Conservation (phyloP, 2,329 filamentous ascomycete genomes). For the Ceratocystis albifundus region DNA sequence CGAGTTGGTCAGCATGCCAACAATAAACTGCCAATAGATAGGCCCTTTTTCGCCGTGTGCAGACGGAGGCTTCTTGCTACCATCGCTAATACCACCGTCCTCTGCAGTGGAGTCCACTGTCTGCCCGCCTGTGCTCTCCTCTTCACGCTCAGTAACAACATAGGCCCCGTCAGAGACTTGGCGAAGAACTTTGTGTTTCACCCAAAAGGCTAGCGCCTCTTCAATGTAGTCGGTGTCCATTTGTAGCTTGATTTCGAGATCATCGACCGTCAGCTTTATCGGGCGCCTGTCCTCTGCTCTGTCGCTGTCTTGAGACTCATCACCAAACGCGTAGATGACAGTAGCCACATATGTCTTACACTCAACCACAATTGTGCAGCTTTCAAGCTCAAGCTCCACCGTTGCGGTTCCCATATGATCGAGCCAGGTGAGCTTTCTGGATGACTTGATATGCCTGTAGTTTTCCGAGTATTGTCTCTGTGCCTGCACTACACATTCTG, state of each 20-base stretch:
- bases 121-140: slow-evolving; percentile 25
- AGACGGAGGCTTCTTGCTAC: slow-evolving; percentile 33
- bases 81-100: slow-evolving; percentile 23
- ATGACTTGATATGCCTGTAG: slow-evolving; percentile 70
- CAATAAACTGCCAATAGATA: slow-evolving; percentile 84
- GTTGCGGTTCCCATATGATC: slow-evolving; percentile 68
- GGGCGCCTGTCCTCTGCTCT: slow-evolving; percentile 33
- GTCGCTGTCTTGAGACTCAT: slow-evolving; percentile 25
- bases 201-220: slow-evolving; percentile 60
- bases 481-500: slow-evolving; percentile 44
- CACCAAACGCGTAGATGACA: slow-evolving; percentile 66
- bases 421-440: slow-evolving; percentile 80
- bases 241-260: slow-evolving; percentile 47
- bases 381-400: slow-evolving; percentile 71
- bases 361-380: slow-evolving; percentile 61
- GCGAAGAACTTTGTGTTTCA: slow-evolving; percentile 53
- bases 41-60: slow-evolving; percentile 46
- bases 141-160: slow-evolving; percentile 55
- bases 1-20: slow-evolving; percentile 90
- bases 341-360: slow-evolving; percentile 77
- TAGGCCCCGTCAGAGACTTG: slow-evolving; percentile 46
- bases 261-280: slow-evolving; percentile 32
- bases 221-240: slow-evolving; percentile 65
- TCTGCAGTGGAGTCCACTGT: slow-evolving; percentile 12
- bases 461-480: slow-evolving; percentile 61